phyloP scores from a whole-genome alignment of 2,329 filamentous ascomycete species.

The Alternaria brassicae region DNA sequence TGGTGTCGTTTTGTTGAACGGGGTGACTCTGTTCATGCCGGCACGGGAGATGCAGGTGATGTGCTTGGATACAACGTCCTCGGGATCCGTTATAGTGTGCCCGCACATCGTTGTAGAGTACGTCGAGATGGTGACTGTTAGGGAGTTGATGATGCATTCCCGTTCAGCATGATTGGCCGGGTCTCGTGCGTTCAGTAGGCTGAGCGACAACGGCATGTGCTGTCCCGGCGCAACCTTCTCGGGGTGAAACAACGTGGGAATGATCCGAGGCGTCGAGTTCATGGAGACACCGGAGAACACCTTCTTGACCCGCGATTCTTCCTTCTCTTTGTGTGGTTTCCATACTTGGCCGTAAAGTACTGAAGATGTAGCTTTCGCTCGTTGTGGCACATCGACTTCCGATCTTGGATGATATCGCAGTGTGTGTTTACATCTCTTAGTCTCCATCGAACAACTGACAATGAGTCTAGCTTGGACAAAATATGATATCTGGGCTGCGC shows the following conservation, averaged over 20 bases:
- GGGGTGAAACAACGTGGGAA: constrained; percentile 42
- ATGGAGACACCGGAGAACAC: constrained; percentile 28
- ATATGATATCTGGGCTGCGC: constrained; percentile 42
- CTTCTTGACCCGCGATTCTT: constrained; percentile 29
- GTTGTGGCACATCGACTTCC: constrained; percentile 14
- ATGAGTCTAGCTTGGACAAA: constrained; percentile 38
- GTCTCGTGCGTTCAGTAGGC: constrained; percentile 32
- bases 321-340: constrained; percentile 30
- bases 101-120: constrained; percentile 44
- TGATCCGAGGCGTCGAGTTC: constrained; percentile 31
- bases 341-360: constrained; percentile 40
- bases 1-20: constrained; percentile 27
- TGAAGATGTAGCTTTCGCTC: constrained; percentile 29
- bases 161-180: constrained; percentile 24
- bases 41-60: constrained; percentile 41
- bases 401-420: constrained; percentile 39
- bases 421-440: constrained; percentile 30
- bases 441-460: constrained; percentile 19
- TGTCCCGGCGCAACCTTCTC: constrained; percentile 41
- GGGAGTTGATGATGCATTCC: constrained; percentile 36
- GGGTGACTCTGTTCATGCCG: constrained; percentile 30
- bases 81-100: constrained; percentile 29
- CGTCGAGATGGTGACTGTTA: constrained; percentile 42
- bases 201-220: constrained; percentile 41
- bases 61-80: constrained; percentile 41